phyloP scores from a whole-genome alignment of 2,329 filamentous ascomycete genomes.

The Dothiorella sarmentorum region DNA sequence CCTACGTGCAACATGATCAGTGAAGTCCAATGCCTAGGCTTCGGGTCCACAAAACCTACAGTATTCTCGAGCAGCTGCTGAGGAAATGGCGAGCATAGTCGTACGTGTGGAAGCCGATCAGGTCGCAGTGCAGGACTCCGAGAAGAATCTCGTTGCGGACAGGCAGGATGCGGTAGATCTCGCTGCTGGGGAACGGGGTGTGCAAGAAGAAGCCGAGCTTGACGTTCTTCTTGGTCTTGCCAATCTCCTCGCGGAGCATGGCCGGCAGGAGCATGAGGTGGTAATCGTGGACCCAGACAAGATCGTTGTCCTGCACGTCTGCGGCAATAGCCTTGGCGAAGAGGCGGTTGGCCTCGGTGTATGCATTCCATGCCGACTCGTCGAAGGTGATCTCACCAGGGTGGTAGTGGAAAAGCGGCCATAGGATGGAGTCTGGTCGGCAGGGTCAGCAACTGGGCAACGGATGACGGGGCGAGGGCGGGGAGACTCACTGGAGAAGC shows the following conservation, averaged over 20 bases:
- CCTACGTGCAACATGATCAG: slow-evolving; percentile 31
- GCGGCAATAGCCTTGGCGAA: slow-evolving; percentile 86
- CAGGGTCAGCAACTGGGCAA: neutral
- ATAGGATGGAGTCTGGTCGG: slow-evolving; percentile 81
- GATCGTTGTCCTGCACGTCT: slow-evolving; percentile 86
- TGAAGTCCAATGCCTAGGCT: neutral
- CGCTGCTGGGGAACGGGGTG: slow-evolving; percentile 93
- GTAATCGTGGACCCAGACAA: slow-evolving; percentile 99
- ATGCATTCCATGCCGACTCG: slow-evolving; percentile 89
- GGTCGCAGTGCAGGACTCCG: slow-evolving; percentile 86
- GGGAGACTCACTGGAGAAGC: slow-evolving; percentile 76
- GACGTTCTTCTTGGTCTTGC: slow-evolving; percentile 77
- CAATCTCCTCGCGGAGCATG: slow-evolving; percentile 90
- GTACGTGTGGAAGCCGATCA: slow-evolving; percentile 98
- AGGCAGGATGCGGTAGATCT: slow-evolving; percentile 93
- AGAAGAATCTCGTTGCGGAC: slow-evolving; percentile 85
- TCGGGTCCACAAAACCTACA: slow-evolving; percentile 51
- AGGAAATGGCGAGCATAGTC: slow-evolving; percentile 98
- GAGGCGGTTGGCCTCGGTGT: slow-evolving; percentile 85
- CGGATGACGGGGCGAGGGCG: neutral
- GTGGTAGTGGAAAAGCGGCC: slow-evolving; percentile 98
- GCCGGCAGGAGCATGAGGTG: slow-evolving; percentile 95
- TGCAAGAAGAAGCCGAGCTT: slow-evolving; percentile 99
- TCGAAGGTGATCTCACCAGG: slow-evolving; percentile 98
- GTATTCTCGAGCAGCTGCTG: slow-evolving; percentile 90